Base-by-base conservation (phyloP, 1,139 yeast genomes). In the Meyerozyma smithsonii region DNA sequence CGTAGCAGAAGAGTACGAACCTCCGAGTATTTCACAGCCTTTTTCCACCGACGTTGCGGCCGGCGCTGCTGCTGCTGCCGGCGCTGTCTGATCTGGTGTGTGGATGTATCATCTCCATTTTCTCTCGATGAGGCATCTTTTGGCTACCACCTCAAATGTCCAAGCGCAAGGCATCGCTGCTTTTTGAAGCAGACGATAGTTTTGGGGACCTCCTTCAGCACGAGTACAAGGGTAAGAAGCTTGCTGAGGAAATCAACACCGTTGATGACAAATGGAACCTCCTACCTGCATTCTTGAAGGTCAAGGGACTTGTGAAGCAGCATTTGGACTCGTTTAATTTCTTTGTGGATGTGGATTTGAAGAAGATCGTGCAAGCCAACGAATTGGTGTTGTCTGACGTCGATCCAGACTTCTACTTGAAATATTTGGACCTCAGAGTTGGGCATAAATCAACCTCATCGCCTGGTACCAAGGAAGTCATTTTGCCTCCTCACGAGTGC, bases 281-380 rank as follows among this genome's bases (percentile, higher is more conserved):
- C 41, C 66, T 92, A 35, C 99, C 99, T 0, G 98, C 98, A 0
- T 92, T 92, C 57, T 69, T 92, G 45, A 89, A 89, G 57, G 96
- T 94, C 35, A 92, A 92, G 60, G 99, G 99, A 39, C 70, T 92
- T 38, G 97, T 92, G 36, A 92, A 94, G 56, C 99, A 92, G 66
- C 98, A 92, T 69, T 70, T 94, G 56, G 98, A 92, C 57, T 92
- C 98, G 14, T 92, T 89, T 73, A 90, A 92, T 58, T 92, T 87
- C 64, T 92, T 92, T 61, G 95, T 92, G 21, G 97, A 94, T 56
- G 82, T 81, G 8, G 99, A 92, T 58, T 74, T 92, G 61, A 88
- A 85, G 64, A 92, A 92, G 59, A 94, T 92, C 58, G 84, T 92
- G 46, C 70, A 78, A 51, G 98, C 99, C 21, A 92, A 92, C 61